phyloP scores from a whole-genome alignment of 2,329 filamentous ascomycete species.

The Clarireedia paspali region DNA sequence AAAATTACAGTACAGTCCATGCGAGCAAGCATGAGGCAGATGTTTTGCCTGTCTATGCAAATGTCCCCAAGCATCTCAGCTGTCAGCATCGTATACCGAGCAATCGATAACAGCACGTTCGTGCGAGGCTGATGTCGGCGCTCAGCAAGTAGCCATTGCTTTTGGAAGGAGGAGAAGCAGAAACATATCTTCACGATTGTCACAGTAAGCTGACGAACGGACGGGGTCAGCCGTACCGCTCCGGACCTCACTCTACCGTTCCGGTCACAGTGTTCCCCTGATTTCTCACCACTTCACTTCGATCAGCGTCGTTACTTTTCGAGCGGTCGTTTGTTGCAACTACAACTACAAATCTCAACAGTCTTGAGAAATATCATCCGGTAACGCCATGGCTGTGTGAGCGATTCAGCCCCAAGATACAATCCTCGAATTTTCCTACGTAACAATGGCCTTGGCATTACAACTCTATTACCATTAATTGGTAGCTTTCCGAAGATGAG shows the following conservation, averaged over 20 bases:
- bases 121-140: neutral
- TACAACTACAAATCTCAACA: neutral
- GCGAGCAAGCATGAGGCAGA: neutral
- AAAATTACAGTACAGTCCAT: neutral
- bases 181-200: neutral
- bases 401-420: too few species aligned
- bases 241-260: neutral
- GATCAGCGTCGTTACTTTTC: neutral
- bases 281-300: neutral
- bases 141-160: neutral
- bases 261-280: neutral
- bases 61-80: neutral
- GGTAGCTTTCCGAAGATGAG: neutral
- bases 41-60: neutral
- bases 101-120: neutral
- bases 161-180: neutral
- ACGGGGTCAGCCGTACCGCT: neutral
- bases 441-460: too few species aligned
- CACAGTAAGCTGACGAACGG: neutral
- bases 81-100: neutral
- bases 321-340: neutral
- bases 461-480: too few species aligned
- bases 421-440: too few species aligned
- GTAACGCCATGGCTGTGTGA: too few species aligned
- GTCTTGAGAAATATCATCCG: too few species aligned